Evolutionary conservation across 2,329 filamentous ascomycete genomes (phyloP), one percentile per base, ranked within the genome.

Genomic region (Neocatenulostroma microsporum): DNA sequence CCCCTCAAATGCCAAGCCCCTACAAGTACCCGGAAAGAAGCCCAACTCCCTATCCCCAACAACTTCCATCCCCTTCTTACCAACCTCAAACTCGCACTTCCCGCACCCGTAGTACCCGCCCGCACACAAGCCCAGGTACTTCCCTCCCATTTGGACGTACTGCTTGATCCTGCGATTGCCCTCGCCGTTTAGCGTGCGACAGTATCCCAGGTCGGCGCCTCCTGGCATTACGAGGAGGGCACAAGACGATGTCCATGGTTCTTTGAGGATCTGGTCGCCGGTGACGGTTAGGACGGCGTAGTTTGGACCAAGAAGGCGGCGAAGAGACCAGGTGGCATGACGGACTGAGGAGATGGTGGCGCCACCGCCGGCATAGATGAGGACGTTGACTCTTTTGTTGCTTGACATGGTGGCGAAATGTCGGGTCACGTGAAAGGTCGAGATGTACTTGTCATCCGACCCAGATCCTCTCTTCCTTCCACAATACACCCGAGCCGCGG

Each of bases 201-300:
- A 94, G 62, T 95, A 98, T 32, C 83, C 85, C 35, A 93, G 70
- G 56, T 98, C 91, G n/a, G 85, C 89, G 20, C 91, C 91, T 15
- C 91, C 91, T 1, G 91, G 91, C 35, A 98, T 78, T 2, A 96
- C 88, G 5, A 98, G 73, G 8, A 96, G 73, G 0, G 87, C 86
- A 58, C 89, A 96, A 2, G 85, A 82, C 3, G 82, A 68, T 1
- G 78, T 73, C 91, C 91, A 98, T 10, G 91, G 91, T 60, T 98
- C 91, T 48, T 88, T 87, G 54, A 94, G 70, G 39, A 98, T 69
- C 47, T 82, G 78, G 5, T 80, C 72, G 40, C 87, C 82, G 19
- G 76, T 81, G 44, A 96, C 74, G 37, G 87, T 82, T 45, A 88
- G 88, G 45, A 98, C 86, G 41, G 89, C 91, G 66, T 98, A 96